Percentiles rank a stretch among this genome's conserved stretches.
These are phyloP conservation scores for Pyrenophora graminea DNA, from an alignment of 2,329 filamentous ascomycete species.

Conservation along the genomic window DNA sequence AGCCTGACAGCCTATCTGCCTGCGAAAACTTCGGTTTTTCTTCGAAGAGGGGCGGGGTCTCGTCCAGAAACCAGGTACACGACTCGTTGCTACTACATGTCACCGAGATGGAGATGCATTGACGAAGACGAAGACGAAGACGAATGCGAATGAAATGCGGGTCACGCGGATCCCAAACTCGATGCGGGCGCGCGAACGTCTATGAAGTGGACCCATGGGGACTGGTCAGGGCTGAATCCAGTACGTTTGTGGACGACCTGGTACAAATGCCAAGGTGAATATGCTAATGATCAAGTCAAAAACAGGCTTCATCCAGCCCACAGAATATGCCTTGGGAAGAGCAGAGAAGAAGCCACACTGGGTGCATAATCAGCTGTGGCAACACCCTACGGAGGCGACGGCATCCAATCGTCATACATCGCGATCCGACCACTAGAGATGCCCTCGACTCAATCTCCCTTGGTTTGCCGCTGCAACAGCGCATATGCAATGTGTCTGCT, in stretches of 20 bases:
- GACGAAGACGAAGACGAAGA: conserved; percentile 3
- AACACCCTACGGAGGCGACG: not conserved
- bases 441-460: conserved; percentile 7
- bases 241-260: not conserved
- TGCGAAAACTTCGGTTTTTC: not conserved
- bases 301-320: not conserved
- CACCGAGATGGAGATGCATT: conserved; percentile 9
- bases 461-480: conserved; percentile 16
- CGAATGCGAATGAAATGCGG: conserved; percentile 9
- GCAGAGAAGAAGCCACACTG: not conserved
- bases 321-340: conserved; percentile 1
- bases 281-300: not conserved
- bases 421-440: conserved; percentile 5
- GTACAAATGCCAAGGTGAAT: not conserved
- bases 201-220: not conserved
- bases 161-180: not conserved
- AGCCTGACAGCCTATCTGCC: not conserved
- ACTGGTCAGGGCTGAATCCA: not conserved
- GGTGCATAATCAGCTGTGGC: not conserved
- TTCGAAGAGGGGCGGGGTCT: not conserved
- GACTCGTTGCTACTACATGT: conserved; percentile 7
- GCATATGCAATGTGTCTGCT: conserved; percentile 20
- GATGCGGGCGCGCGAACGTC: conserved; percentile 2
- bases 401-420: conserved; percentile 6
- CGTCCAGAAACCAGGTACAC: conserved; percentile 1